These are phyloP conservation scores for Russula abietina DNA, from an alignment of 768 basidiomycete species.

Conservation along the genomic window DNA sequence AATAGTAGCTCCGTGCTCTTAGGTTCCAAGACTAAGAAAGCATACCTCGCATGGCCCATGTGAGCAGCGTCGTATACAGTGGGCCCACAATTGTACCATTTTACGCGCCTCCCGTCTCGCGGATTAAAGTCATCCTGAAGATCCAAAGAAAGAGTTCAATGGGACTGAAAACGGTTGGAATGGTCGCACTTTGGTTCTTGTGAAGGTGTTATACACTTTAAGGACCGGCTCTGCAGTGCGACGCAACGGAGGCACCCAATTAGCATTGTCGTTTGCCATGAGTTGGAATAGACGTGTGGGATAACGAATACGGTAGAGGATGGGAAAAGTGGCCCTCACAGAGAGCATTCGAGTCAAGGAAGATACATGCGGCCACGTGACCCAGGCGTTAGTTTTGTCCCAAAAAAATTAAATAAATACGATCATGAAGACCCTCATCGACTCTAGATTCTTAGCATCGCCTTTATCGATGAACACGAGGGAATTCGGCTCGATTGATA, in stretches of 20 bases:
- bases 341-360: constrained; percentile 6
- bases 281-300: not conserved
- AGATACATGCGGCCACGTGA: not conserved
- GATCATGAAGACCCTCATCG: not conserved
- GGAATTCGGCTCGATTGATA: not conserved
- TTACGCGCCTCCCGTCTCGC: constrained; percentile 62
- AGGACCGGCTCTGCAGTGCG: constrained; percentile 55
- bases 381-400: too few species aligned
- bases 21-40: not conserved
- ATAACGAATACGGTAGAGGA: not conserved
- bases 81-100: constrained; percentile 99
- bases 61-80: constrained; percentile 98
- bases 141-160: not conserved
- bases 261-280: constrained; percentile 59
- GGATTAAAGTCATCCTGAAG: constrained; percentile 73
- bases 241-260: constrained; percentile 46
- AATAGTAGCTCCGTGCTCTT: not conserved
- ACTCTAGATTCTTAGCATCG: not conserved
- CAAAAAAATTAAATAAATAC: too few species aligned
- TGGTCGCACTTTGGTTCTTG: constrained; percentile 68
- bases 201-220: constrained; percentile 89
- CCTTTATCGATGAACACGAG: not conserved
- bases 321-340: constrained; percentile 2
- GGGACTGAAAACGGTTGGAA: constrained; percentile 9
- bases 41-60: constrained; percentile 95